Evolutionary conservation across 2,329 filamentous ascomycete genomes (phyloP).

Genomic region (Erysiphe pulchra): DNA sequence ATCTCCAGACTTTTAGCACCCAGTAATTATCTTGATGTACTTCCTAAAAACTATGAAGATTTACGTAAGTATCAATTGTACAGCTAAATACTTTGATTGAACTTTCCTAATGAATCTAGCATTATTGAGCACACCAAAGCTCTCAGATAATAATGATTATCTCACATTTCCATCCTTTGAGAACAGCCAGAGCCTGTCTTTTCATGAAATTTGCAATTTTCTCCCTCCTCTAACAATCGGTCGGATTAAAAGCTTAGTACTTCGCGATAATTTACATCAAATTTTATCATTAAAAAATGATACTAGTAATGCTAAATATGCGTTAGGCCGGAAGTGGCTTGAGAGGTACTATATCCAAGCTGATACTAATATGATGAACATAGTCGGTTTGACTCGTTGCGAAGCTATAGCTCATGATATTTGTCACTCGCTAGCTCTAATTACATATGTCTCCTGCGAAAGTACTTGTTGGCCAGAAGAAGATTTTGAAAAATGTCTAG

Average conservation of each 20-base stretch:
- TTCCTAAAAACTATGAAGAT: constrained; percentile 7
- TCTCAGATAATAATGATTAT: constrained; percentile 11
- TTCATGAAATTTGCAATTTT: constrained; percentile 9
- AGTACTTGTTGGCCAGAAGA: constrained; percentile 3
- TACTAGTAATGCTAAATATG: constrained; percentile 1
- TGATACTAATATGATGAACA: not conserved
- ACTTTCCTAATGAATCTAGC: not conserved
- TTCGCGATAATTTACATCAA: not conserved
- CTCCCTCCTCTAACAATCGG: constrained; percentile 6
- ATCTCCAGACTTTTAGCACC: constrained; percentile 9
- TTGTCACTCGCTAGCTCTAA: constrained; percentile 6
- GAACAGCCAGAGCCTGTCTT: constrained; percentile 3
- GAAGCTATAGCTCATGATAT: constrained; percentile 5
- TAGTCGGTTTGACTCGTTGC: constrained; percentile 3
- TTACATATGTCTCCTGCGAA: constrained; percentile 5
- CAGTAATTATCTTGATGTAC: constrained; percentile 2
- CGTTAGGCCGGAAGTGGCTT: constrained; percentile 3
- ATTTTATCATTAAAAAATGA: not conserved
- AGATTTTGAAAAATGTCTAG: constrained; percentile 4
- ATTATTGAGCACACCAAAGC: not conserved
- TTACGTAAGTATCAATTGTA: constrained; percentile 8
- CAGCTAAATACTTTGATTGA: not conserved
- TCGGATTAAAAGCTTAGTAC: not conserved
- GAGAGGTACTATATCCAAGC: not conserved
- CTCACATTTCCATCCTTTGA: constrained; percentile 13